Evolutionary conservation across 2,329 filamentous ascomycete genomes (phyloP).

Genomic region (Pseudogymnoascus sp.): DNA sequence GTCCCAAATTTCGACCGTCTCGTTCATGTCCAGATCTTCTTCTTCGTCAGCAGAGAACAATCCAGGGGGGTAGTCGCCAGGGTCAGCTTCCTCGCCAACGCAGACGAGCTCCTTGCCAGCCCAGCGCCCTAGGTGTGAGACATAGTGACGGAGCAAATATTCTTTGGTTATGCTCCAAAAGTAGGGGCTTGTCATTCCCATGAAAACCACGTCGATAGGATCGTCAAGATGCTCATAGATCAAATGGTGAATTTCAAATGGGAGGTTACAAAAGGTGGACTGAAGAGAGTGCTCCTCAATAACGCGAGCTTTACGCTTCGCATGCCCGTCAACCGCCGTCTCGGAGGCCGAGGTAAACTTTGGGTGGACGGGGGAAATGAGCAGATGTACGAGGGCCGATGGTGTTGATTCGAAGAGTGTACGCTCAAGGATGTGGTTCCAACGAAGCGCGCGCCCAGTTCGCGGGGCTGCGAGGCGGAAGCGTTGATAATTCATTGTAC

Average conservation of each 20-base stretch:
- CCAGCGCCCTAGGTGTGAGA: not conserved
- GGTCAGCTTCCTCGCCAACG: not conserved
- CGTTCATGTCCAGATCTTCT: not conserved
- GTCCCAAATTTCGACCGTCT: not conserved
- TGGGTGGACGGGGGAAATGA: no score
- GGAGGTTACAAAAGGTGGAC: not conserved
- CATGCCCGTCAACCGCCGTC: no score
- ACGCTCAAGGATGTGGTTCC: no score
- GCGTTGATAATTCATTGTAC: no score
- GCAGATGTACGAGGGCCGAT: no score
- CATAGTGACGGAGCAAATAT: not conserved
- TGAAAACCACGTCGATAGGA: not conserved
- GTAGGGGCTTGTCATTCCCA: not conserved
- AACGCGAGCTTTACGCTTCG: no score
- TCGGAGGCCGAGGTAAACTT: no score
- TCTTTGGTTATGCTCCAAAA: not conserved
- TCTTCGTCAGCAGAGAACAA: conserved; percentile 22
- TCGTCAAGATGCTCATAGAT: not conserved
- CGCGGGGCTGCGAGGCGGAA: no score
- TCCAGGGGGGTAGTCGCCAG: conserved; percentile 11
- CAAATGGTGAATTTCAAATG: not conserved
- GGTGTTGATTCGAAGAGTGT: no score
- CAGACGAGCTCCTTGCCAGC: not conserved
- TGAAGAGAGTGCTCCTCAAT: no score
- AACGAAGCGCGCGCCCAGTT: no score